Base-by-base conservation (phyloP, 208 protist species). In the Leishmania guyanensis region DNA sequence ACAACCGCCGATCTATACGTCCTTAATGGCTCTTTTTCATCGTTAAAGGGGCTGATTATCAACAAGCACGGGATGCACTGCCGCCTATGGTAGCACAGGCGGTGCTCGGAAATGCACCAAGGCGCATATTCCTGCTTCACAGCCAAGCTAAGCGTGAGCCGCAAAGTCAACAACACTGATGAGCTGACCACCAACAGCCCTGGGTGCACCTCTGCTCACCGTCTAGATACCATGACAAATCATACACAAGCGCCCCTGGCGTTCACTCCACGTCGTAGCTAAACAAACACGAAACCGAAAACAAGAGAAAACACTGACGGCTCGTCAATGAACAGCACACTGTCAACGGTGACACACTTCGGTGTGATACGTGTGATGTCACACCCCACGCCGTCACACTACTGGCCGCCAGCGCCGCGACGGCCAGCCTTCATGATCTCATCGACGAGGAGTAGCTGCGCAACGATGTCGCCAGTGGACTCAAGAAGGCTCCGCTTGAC, bases 381-480 rank as follows among this genome's bases (percentile, higher is more conserved):
- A 26, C 69, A 83, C 70, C 66, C 17, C 54, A 53, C 53, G 43
- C n/a, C 39, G 58, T 29, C 56, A 76, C 29, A 36, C n/a, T 87
- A 83, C 78, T 87, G 81, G 26, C 91, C 92, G 72, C 92, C 92
- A 29, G 90, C 92, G 46, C 96, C 96, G 75, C 96, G 94, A 50
- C 94, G 92, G 39, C 99, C 99, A 77, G 99, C 99, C 83, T 98
- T 99, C 85, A 99, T 99, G 84, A 99, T 99, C 92, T 99, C 99
- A 87, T 99, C 99, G 9, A 99, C 99, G 10, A 99, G 93, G 14
- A 99, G 92, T 2, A 99, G 88, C 88, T 99, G 98, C 26, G 97
- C 92, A 9, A 99, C 95, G 91, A 99, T 99, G 33, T 99, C 92
- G 12, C 98, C 92, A 26, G 92, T 95, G 5, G 98, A 96, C 84